Evolutionary conservation across 768 basidiomycete genomes (phyloP), one percentile per base, ranked within the genome.

Genomic region (Mycena indigotica): DNA sequence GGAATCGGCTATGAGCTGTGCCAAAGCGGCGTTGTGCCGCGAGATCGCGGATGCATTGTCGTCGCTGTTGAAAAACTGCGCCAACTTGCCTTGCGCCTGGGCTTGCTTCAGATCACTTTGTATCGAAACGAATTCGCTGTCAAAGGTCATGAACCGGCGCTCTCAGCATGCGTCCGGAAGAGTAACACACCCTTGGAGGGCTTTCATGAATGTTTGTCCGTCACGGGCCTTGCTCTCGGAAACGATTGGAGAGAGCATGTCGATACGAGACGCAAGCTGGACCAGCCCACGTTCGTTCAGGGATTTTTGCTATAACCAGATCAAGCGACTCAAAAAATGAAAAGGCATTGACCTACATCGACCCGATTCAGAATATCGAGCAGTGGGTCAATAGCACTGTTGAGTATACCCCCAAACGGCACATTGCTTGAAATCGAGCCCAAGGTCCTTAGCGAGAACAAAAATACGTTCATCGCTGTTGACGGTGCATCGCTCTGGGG

Each of bases 1-100:
- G 15, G 44, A 46, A 21, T 46, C 44, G 10, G 10, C 44, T 13
- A 46, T 46, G 15, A 46, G 44, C 84, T 84, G 62, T 72, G 77
- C 5, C 10, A 46, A 21, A 21, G 8, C 19, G 15, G 23, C 23
- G 44, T 46, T 46, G 44, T 46, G 44, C 19, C 23, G 15, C 8
- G 13, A 13, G 19, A 46, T 46, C 16, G 8, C 23, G 12, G 23
- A 16, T 8, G 23, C 8, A 23, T 46, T 46, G 23, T 46, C 13
- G 8, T 46, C 44, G 23, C 15, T 24, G 44, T 46, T 46, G 44
- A 46, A 46, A 46, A 46, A 46, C 23, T 46, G 44, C 15, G 44
- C 44, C 23, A 46, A 8, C 23, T 46, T 46, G 10, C 44, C 44
- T 8, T 46, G 16, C 19, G 44, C 8, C 23, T 10, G 19, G 23